Base-by-base conservation (phyloP, 305 asterid species). In the Withania somnifera region DNA sequence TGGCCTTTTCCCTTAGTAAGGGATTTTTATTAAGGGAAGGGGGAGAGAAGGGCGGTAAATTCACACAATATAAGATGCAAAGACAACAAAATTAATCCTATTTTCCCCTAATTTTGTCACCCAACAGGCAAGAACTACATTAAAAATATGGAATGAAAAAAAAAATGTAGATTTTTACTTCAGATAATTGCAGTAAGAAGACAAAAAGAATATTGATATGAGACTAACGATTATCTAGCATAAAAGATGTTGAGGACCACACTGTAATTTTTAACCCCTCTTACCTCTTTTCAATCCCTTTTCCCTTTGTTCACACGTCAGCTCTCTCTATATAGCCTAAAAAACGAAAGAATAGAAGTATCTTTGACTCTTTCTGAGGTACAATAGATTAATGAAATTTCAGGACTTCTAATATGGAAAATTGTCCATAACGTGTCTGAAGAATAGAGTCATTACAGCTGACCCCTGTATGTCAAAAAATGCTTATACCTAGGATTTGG, bases 401-500 rank as follows among this genome's bases (percentile, higher is more conserved):
- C 22, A 30, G 11, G 2, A 9, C 32, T 19, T 67, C 1, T 38
- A 68, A 13, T n/a, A 40, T 20, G 57, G 8, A 71, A 71, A 40
- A 45, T 7, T 71, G 0, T 45, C 38, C 22, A 45, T 71, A 45
- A 45, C 7, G 10, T 42, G 20, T 1, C 56, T 17, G 1, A 30
- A 42, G 0, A 22, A 42, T 42, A 50, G 7, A 13, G 6, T 26
- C n/a, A n/a, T n/a, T n/a, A n/a, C n/a, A n/a, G n/a, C n/a, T n/a
- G n/a, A n/a, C n/a, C n/a, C n/a, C n/a, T 22, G 38, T 22, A 40
- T 22, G 57, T 22, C 54, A 15, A 15, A 50, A 50, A 20, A 60
- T 40, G 36, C 7, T n/a, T n/a, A 2, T 86, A 93, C 97, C 98
- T 94, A 0, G 98, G 98, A 63, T 94, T 94, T 57, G 97, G 97